These are phyloP conservation scores for Neoarthrinium moseri DNA, from an alignment of 2,329 filamentous ascomycete species.

Conservation along the genomic window DNA sequence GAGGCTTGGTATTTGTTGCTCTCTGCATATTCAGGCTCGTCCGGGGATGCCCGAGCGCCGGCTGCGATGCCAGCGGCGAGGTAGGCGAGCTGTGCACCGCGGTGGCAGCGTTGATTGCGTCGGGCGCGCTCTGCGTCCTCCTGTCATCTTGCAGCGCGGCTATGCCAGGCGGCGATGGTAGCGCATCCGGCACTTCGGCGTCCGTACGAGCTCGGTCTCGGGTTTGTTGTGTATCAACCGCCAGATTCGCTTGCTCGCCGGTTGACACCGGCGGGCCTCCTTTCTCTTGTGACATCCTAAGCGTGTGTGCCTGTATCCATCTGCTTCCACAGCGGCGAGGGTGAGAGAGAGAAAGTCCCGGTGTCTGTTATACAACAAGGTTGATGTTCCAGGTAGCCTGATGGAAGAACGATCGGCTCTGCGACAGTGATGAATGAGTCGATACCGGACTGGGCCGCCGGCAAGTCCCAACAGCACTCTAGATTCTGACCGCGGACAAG, in stretches of 20 bases:
- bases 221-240: background rate
- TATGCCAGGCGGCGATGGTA: background rate
- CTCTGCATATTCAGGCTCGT: background rate
- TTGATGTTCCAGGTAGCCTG: too few species aligned
- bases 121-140: constrained; percentile 5
- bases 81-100: background rate
- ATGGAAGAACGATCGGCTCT: too few species aligned
- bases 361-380: too few species aligned
- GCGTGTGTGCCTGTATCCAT: too few species aligned
- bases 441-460: too few species aligned
- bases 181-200: background rate
- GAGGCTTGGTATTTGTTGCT: background rate
- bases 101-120: background rate
- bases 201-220: background rate
- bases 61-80: background rate
- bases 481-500: too few species aligned
- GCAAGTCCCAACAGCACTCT: too few species aligned
- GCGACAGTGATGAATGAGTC: too few species aligned
- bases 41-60: background rate
- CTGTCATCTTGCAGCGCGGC: background rate
- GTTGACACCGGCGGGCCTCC: background rate
- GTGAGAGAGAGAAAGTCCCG: too few species aligned
- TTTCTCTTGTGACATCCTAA: too few species aligned
- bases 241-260: background rate
- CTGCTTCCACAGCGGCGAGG: too few species aligned